Conservation (phyloP, 1,284 basidiomycete species). For the Rhizoctonia solani region DNA sequence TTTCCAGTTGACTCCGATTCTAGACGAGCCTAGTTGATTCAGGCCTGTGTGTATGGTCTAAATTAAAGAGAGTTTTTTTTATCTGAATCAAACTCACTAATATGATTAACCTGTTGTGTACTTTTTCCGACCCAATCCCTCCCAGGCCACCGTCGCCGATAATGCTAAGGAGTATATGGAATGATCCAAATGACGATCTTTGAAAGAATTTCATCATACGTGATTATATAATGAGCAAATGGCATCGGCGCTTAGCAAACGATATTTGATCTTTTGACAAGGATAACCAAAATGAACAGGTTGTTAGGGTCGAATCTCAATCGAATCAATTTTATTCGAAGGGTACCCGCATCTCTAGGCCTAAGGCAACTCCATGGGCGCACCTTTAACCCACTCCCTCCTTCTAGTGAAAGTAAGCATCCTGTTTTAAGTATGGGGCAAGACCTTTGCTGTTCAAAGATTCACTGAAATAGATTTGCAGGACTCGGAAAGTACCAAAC, state of each 20-base stretch:
- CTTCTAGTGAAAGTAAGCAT: conserved; percentile 1
- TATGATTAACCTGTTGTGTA: too few species aligned
- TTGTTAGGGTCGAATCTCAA: not conserved
- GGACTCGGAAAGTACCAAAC: conserved; percentile 26
- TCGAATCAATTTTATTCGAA: not conserved
- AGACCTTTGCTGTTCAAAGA: too few species aligned
- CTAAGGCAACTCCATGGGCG: not conserved
- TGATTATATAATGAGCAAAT: not conserved
- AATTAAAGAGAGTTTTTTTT: too few species aligned
- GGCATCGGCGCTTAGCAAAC: not conserved
- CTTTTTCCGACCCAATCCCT: too few species aligned
- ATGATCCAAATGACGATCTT: not conserved
- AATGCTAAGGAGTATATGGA: too few species aligned
- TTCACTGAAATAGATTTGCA: too few species aligned
- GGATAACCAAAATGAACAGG: not conserved
- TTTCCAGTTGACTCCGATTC: too few species aligned
- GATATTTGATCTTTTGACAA: not conserved
- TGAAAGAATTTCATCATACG: not conserved
- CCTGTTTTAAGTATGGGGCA: too few species aligned
- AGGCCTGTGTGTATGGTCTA: too few species aligned
- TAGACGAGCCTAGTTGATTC: too few species aligned
- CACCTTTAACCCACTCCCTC: not conserved
- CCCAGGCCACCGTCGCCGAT: too few species aligned
- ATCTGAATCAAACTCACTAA: too few species aligned
- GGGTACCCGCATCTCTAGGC: not conserved